Evolutionary conservation across 73 alveolate genomes (phyloP), one percentile per base, ranked within the genome.

Genomic region (Paramecium sexaurelia): DNA sequence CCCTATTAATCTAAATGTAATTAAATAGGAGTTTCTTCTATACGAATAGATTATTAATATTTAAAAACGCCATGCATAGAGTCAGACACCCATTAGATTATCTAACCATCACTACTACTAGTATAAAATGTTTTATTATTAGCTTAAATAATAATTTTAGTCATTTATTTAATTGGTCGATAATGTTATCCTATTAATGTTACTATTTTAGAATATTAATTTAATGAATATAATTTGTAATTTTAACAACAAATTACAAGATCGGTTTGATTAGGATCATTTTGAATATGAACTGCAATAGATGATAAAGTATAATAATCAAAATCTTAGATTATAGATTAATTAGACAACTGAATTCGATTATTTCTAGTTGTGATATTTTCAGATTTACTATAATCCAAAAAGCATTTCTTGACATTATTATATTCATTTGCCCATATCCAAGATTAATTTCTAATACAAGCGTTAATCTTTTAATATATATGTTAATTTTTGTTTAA

Each of bases 251-350:
- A 78, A 39, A 78, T 35, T 3, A 78, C 22, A 11, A 78, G 29
- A 45, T 78, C 73, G 8, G 90, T 41, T 78, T 78, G 40, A 24
- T 78, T 78, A 22, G 90, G 90, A 78, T 78, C 90, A 78, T 78
- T 78, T 45, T 78, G 41, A 8, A 78, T 78, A 17, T 29, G 71
- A 22, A 41, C 29, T 0, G 75, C 73, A 24, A 22, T 24, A 22
- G 90, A 22, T 26, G 15, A 20, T 78, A 78, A 26, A 41, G 17
- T 32, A 45, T 41, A 78, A 41, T 78, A 7, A 41, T 78, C 90
- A 22, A 78, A 15, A 10, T 78, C 71, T 43, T 78, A 29, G 39
- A 24, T 78, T 2, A 17, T 40, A 24, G 90, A 39, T 22, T 32
- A 78, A 26, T 75, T 78, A 11, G 75, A 26, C 10, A 13, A 32